These are phyloP conservation scores for Coffea canephora DNA, from an alignment of 257 asterid species.

Conservation along the genomic window DNA sequence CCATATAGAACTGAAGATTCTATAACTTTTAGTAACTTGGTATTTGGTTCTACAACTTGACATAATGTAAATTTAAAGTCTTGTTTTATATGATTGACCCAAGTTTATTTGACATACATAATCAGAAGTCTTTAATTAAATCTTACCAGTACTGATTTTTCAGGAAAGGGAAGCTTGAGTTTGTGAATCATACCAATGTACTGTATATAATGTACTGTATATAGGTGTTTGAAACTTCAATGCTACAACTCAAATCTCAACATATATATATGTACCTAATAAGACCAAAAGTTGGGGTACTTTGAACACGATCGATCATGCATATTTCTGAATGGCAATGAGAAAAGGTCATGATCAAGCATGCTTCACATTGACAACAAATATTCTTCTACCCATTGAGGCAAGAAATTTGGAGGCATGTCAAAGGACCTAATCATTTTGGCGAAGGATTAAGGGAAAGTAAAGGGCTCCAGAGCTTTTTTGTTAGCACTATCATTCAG, in stretches of 20 bases:
- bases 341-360: neutral
- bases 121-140: no score
- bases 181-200: no score
- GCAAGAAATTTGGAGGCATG: slow-evolving; percentile 11
- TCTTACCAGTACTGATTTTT: no score
- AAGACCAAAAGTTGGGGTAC: slow-evolving; percentile 5
- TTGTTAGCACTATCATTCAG: slow-evolving; percentile 28
- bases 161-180: neutral
- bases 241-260: neutral
- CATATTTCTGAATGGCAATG: neutral
- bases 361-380: neutral
- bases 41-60: no score
- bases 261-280: neutral
- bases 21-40: no score
- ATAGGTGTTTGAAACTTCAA: no score
- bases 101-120: no score
- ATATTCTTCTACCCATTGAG: slow-evolving; percentile 1
- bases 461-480: slow-evolving; percentile 7
- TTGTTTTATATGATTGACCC: no score
- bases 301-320: slow-evolving; percentile 4
- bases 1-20: no score
- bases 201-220: no score
- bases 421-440: slow-evolving; percentile 27
- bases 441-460: slow-evolving; percentile 19
- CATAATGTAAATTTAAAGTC: no score